phyloP scores from a whole-genome alignment of 1,284 basidiomycete species.

The Pterula multifida region DNA sequence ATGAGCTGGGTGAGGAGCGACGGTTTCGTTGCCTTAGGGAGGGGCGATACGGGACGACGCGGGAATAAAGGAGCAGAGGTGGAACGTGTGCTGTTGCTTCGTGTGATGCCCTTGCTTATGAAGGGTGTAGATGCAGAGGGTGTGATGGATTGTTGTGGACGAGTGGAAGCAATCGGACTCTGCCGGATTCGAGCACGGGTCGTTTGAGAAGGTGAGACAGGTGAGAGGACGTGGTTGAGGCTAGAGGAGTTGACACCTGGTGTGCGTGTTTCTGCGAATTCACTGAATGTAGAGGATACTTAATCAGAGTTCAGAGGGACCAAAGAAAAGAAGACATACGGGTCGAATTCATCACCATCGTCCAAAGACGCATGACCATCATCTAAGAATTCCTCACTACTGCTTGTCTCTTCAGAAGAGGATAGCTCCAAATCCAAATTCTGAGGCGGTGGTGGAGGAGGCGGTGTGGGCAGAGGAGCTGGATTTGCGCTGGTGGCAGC shows the following conservation, averaged over 20 bases:
- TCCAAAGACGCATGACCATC: constrained; percentile 45
- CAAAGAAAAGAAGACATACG: constrained; percentile 31
- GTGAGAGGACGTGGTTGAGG: constrained; percentile 43
- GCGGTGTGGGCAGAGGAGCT: constrained; percentile 11
- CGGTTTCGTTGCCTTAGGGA: constrained; percentile 20
- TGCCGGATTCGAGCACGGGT: constrained; percentile 27
- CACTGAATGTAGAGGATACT: constrained; percentile 18
- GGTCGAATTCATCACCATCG: constrained; percentile 63
- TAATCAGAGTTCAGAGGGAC: constrained; percentile 2
- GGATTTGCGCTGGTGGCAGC: neutral
- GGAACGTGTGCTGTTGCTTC: constrained; percentile 10
- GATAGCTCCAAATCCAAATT: constrained; percentile 37
- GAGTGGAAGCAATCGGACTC: constrained; percentile 9
- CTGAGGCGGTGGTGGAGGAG: constrained; percentile 19
- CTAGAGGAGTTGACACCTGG: constrained; percentile 37
- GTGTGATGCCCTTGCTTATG: neutral
- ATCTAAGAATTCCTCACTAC: constrained; percentile 28
- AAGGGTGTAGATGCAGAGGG: constrained; percentile 14
- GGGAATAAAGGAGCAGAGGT: constrained; percentile 26
- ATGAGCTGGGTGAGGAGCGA: constrained; percentile 62
- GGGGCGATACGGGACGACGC: constrained; percentile 33
- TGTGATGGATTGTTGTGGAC: constrained; percentile 7
- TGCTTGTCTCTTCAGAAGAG: constrained; percentile 34
- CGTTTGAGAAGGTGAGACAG: constrained; percentile 33
- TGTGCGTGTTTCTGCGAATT: constrained; percentile 38